These are phyloP conservation scores for Leptographium flavum DNA, from an alignment of 2,329 filamentous ascomycete genomes.

Conservation along the genomic window DNA sequence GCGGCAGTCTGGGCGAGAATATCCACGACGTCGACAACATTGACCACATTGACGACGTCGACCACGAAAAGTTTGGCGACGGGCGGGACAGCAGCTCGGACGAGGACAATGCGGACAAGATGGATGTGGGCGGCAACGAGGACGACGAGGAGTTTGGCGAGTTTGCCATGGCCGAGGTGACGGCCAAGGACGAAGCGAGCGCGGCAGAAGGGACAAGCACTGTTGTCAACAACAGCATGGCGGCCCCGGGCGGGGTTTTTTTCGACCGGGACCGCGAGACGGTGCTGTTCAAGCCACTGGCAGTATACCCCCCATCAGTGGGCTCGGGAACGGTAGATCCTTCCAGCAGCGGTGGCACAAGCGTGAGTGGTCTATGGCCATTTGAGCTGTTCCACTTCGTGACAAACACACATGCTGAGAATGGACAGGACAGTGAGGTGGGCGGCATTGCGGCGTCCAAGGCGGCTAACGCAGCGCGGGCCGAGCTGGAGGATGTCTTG, in stretches of 20 bases:
- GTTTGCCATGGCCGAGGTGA: constrained; percentile 48
- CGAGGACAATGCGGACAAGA: constrained; percentile 35
- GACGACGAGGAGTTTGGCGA: constrained; percentile 53
- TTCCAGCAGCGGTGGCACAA: background rate
- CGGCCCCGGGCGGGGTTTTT: constrained; percentile 7
- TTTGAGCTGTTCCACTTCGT: constrained; percentile 31
- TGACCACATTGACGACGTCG: background rate
- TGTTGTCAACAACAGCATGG: constrained; percentile 2
- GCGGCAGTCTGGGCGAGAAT: too few species aligned
- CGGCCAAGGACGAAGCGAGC: background rate
- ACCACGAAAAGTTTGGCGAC: constrained; percentile 17
- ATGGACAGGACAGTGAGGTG: constrained; percentile 7
- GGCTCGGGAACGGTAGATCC: background rate
- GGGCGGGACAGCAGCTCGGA: constrained; percentile 21
- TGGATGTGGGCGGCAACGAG: constrained; percentile 27
- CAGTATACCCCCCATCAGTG: constrained; percentile 28
- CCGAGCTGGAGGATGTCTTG: background rate
- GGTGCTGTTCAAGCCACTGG: constrained; percentile 39
- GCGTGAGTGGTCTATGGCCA: constrained; percentile 35
- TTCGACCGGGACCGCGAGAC: constrained; percentile 20
- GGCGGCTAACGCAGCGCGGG: too few species aligned
- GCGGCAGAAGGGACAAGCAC: constrained; percentile 13
- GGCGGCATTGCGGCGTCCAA: background rate
- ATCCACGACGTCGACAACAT: too few species aligned
- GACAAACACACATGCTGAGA: background rate